Conservation (phyloP, 441 rosid species). For the Syzygium malaccense region DNA sequence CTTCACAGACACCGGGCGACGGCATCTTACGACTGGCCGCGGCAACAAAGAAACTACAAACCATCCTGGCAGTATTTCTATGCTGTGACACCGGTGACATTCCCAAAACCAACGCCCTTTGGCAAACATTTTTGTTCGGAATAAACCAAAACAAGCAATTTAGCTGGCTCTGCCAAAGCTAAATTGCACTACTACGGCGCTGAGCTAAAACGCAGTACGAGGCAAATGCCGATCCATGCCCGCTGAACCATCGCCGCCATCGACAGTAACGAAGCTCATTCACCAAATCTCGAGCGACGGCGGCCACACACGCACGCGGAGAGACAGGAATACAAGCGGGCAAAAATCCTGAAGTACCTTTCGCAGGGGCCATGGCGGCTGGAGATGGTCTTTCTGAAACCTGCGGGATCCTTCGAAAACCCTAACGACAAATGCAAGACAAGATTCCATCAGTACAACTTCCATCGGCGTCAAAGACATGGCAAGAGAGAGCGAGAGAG, state of each 20-base stretch:
- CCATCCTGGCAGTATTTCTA: neutral
- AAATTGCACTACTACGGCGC: neutral
- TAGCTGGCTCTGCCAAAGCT: neutral
- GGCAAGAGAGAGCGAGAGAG: neutral
- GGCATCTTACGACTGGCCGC: neutral
- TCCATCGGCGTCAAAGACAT: neutral
- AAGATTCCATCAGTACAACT: neutral
- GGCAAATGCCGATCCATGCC: neutral
- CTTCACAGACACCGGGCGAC: neutral
- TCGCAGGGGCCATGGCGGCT: constrained; percentile 34
- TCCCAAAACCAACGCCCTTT: neutral
- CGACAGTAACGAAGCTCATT: neutral
- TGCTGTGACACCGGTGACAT: neutral
- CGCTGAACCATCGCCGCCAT: neutral
- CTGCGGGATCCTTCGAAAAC: neutral
- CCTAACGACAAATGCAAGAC: neutral
- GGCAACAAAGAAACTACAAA: neutral
- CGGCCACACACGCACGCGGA: neutral
- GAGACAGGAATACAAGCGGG: neutral
- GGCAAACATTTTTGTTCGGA: neutral
- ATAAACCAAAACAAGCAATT: neutral
- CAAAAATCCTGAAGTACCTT: constrained; percentile 19
- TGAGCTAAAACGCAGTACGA: neutral
- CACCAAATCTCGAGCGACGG: neutral
- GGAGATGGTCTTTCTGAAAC: neutral